A percentile compares a stretch with the other conserved stretches of the same genome.
phyloP scores from a whole-genome alignment of 495 filamentous ascomycete species.

The Entonaema liquescens region DNA sequence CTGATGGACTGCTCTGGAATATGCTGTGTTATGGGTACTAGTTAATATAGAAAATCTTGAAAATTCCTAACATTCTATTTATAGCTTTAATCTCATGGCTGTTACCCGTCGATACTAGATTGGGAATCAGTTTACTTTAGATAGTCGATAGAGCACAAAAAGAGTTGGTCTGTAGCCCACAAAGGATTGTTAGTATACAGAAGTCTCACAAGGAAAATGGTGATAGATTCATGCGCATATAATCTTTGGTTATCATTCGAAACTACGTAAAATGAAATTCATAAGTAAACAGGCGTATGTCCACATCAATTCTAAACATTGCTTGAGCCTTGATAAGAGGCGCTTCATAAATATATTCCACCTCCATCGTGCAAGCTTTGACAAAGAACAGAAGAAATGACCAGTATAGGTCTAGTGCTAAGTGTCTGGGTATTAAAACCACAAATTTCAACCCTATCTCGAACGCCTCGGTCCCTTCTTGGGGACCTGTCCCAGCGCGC shows the following conservation, averaged over 20 bases:
- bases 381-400: conserved; percentile 39
- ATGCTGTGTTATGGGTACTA: background rate
- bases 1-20: conserved; percentile 11
- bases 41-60: background rate
- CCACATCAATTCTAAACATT: conserved; percentile 20
- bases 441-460: conserved; percentile 32
- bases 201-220: background rate
- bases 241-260: conserved; percentile 17
- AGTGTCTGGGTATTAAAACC: conserved; percentile 35
- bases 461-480: conserved; percentile 39
- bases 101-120: background rate
- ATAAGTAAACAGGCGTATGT: conserved; percentile 21
- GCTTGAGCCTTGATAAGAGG: conserved; percentile 19
- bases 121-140: background rate
- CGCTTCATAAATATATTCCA: conserved; percentile 20
- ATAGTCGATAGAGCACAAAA: background rate
- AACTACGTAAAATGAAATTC: conserved; percentile 24
- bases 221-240: conserved; percentile 14
- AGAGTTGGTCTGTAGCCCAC: background rate
- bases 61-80: background rate
- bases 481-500: conserved; percentile 25
- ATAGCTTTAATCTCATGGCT: background rate
- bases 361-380: conserved; percentile 3
- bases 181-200: background rate
- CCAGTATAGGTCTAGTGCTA: conserved; percentile 28